Evolutionary conservation across 106 monocot genomes (phyloP).

Genomic region (Dendrobium catenatum): DNA sequence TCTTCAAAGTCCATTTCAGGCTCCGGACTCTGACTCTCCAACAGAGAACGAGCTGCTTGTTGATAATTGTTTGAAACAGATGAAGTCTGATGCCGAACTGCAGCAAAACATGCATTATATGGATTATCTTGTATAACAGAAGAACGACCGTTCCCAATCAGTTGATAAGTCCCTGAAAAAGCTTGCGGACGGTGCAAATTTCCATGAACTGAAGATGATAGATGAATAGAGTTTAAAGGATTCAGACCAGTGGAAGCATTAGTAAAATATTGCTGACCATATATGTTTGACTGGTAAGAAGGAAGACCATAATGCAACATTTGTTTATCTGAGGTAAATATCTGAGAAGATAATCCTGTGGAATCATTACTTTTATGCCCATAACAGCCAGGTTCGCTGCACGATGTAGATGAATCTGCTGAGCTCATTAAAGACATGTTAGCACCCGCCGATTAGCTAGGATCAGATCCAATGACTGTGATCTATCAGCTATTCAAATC

Average conservation of each 20-base stretch:
- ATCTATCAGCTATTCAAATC: too few relatives aligned
- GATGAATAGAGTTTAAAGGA: constrained; percentile 12
- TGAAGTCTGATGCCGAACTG: constrained; percentile 23
- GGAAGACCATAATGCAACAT: constrained; percentile 30
- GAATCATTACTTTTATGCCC: constrained; percentile 16
- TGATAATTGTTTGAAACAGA: constrained; percentile 44
- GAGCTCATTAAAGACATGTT: constrained; percentile 52
- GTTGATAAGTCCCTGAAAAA: constrained; percentile 29
- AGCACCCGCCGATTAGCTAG: neutral
- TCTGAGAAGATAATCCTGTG: constrained; percentile 24
- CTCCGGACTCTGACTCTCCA: constrained; percentile 45
- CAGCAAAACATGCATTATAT: constrained; percentile 37
- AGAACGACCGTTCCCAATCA: constrained; percentile 29
- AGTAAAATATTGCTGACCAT: constrained; percentile 28
- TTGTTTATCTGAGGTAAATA: constrained; percentile 32
- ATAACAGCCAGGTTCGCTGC: constrained; percentile 35
- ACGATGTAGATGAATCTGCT: constrained; percentile 51
- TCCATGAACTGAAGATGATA: constrained; percentile 18
- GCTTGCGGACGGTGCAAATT: constrained; percentile 25
- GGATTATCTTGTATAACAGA: constrained; percentile 37
- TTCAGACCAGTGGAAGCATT: constrained; percentile 12
- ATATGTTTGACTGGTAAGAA: constrained; percentile 29
- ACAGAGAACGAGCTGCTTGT: constrained; percentile 43
- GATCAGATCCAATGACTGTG: neutral
- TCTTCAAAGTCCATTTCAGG: constrained; percentile 54